phyloP scores from a whole-genome alignment of 2,329 filamentous ascomycete genomes.

The Endothia cerciana region DNA sequence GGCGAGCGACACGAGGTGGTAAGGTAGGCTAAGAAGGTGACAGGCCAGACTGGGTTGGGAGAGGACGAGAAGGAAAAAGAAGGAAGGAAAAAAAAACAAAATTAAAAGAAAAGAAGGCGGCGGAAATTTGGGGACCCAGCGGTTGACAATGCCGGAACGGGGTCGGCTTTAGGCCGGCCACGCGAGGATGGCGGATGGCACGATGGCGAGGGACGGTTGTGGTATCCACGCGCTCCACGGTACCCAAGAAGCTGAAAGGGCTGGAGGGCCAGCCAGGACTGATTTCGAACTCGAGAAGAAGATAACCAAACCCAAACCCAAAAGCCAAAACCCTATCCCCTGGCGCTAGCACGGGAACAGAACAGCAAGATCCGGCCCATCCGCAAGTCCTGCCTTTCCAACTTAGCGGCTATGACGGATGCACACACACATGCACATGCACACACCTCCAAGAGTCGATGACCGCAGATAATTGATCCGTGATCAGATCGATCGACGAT shows the following conservation, averaged over 20 bases:
- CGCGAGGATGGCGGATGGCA: slow-evolving; percentile 2
- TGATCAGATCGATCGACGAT: too few relatives aligned
- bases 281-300: too few relatives aligned
- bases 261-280: neutral
- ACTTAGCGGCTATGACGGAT: neutral
- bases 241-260: too few relatives aligned
- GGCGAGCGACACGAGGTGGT: neutral
- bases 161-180: neutral
- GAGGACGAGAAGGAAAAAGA: neutral
- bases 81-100: neutral
- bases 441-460: too few relatives aligned
- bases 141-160: neutral
- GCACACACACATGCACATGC: too few relatives aligned
- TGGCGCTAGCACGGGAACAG: neutral
- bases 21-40: neutral
- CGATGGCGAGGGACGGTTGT: too few relatives aligned
- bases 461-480: too few relatives aligned
- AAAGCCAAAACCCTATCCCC: neutral
- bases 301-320: too few relatives aligned
- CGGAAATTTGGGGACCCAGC: neutral
- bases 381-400: neutral
- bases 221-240: too few relatives aligned
- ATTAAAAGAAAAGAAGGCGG: too few relatives aligned
- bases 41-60: neutral
- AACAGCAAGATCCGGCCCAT: neutral